Base-by-base conservation (phyloP, 2,329 filamentous ascomycete species). In the Phialophora expanda region DNA sequence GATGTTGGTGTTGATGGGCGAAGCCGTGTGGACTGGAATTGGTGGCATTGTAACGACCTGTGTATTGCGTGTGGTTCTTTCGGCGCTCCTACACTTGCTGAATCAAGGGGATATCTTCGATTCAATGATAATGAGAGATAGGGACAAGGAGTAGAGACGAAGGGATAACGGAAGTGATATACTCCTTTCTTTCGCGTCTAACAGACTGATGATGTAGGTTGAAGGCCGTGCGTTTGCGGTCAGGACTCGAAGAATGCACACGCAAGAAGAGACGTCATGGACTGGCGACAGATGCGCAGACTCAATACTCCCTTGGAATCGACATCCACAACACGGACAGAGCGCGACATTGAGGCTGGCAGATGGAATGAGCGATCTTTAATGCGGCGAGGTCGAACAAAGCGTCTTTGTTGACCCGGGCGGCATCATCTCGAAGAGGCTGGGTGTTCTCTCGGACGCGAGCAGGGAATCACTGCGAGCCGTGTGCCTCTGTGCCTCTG, bases 1-100 rank as follows among this genome's bases (percentile, higher is more conserved):
- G 26, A 34, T 7, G 50, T 69, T 72, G 20, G 63, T 56, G 65
- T 71, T 72, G 44, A 71, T 68, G 26, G 70, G 70, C 26, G 69
- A 71, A 20, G 68, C 54, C 4, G 67, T 69, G 60, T 73, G 67
- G 30, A 71, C 62, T 22, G 68, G 63, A 34, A 73, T 61, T 5
- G 68, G 64, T 51, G 68, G 28, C 66, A 69, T 68, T 22, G 56
- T 59, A 41, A 44, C 26, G 28, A 46, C 11, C 20, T 11, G 48
- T 12, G 17, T 22, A 14, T 53, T 53, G 9, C 22, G 20, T 14
- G 26, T 9, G 12, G 14, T 12, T 24, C 5, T 26, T 3, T 53
- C 22, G 26, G 14, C 2, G 48, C 14, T 53, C 48, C 48, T 53
- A 28, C 12, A 28, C 22, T n/a, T 53, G 48, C 22, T 46, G 26